Conservation (phyloP, 208 protist genomes). For the Trypanosomatidae sp. region DNA sequence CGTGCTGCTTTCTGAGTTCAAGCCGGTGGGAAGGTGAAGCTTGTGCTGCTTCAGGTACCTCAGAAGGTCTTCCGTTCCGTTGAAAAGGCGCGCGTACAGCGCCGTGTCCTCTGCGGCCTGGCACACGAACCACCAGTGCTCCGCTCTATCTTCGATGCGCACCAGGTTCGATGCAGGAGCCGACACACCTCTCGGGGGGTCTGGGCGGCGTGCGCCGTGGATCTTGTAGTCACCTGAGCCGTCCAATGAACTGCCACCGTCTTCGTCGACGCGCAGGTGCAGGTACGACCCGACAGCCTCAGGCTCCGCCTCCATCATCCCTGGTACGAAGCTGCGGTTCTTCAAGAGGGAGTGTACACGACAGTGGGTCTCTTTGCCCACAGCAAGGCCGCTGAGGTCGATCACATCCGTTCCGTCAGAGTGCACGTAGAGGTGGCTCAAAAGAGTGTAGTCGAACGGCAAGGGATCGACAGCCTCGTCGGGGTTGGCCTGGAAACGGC, state of each 20-base stretch:
- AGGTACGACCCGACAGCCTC: conserved; percentile 39
- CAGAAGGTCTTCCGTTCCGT: conserved; percentile 39
- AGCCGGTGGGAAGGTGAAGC: conserved; percentile 35
- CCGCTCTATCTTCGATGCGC: conserved; percentile 48
- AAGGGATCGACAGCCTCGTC: conserved; percentile 41
- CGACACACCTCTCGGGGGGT: background rate
- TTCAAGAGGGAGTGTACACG: conserved; percentile 41
- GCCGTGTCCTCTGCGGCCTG: conserved; percentile 34
- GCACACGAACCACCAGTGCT: conserved; percentile 81
- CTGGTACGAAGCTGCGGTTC: conserved; percentile 37
- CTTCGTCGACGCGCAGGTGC: conserved; percentile 39
- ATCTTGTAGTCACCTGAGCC: background rate
- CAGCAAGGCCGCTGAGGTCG: conserved; percentile 62
- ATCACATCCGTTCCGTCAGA: conserved; percentile 74
- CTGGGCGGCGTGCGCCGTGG: background rate
- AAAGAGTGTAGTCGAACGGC: conserved; percentile 71
- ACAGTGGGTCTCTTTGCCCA: conserved; percentile 24
- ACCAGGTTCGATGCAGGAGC: conserved; percentile 38
- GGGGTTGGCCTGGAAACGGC: conserved; percentile 32
- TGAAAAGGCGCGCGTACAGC: conserved; percentile 68
- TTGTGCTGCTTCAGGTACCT: conserved; percentile 38
- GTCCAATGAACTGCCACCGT: conserved; percentile 5
- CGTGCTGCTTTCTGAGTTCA: background rate
- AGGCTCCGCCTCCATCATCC: background rate
- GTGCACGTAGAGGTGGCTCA: conserved; percentile 74